Percentiles rank a stretch among this genome's conserved stretches.
phyloP scores from a whole-genome alignment of 2,329 filamentous ascomycete species.

The Phaeosphaeria sp. region DNA sequence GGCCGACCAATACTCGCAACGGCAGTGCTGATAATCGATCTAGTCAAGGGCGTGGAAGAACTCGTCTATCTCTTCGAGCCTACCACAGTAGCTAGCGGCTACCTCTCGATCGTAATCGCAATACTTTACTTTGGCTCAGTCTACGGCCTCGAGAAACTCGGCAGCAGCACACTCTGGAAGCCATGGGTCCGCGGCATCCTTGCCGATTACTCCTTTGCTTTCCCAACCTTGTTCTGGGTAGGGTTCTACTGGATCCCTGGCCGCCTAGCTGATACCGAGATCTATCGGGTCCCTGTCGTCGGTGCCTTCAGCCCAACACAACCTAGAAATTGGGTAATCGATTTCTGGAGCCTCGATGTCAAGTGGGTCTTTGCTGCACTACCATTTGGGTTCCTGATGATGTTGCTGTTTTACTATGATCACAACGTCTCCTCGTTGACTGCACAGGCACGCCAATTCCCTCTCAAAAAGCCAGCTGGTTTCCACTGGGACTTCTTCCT shows the following conservation, averaged over 20 bases:
- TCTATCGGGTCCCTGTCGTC: slow-evolving; percentile 52
- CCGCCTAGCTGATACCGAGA: slow-evolving; percentile 49
- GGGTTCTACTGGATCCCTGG: slow-evolving; percentile 62
- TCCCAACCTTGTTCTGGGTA: slow-evolving; percentile 61
- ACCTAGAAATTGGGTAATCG: slow-evolving; percentile 56
- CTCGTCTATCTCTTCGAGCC: slow-evolving; percentile 58
- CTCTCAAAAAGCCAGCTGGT: slow-evolving; percentile 61
- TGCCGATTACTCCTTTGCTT: slow-evolving; percentile 58
- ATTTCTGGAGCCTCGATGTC: slow-evolving; percentile 60
- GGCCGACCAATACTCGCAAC: too few species aligned
- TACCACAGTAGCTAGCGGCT: slow-evolving; percentile 53
- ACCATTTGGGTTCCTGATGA: slow-evolving; percentile 61
- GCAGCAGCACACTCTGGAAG: slow-evolving; percentile 53
- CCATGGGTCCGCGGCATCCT: slow-evolving; percentile 55
- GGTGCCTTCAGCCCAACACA: slow-evolving; percentile 57
- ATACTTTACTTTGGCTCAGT: slow-evolving; percentile 61
- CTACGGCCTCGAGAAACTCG: slow-evolving; percentile 58
- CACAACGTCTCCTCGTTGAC: slow-evolving; percentile 62
- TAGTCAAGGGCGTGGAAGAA: slow-evolving; percentile 64
- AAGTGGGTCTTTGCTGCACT: slow-evolving; percentile 62
- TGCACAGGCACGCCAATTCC: slow-evolving; percentile 60
- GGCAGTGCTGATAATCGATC: slow-evolving; percentile 1
- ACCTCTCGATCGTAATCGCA: slow-evolving; percentile 58
- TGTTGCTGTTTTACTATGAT: slow-evolving; percentile 64
- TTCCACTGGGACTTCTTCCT: slow-evolving; percentile 67